Percentiles rank a stretch among this genome's conserved stretches.
Evolutionary conservation across 768 basidiomycete genomes (phyloP).

Genomic region (Coprinopsis sp.): DNA sequence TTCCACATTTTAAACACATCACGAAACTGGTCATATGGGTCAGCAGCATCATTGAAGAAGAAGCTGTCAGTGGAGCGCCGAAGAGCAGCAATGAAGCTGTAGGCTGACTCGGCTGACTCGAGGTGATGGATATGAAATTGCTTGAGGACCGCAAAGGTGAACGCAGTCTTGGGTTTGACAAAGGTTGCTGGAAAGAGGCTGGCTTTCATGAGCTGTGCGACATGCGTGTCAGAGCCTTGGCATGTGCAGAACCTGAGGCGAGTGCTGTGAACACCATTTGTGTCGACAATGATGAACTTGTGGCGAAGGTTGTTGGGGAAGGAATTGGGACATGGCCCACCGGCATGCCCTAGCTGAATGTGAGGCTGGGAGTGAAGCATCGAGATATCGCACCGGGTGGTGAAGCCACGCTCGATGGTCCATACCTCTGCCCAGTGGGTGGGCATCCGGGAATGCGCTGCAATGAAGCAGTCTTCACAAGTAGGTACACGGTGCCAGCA

Average conservation of each 20-base stretch:
- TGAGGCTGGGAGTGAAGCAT: no score
- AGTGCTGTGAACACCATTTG: slow-evolving; percentile 1
- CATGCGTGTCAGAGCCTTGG: background rate
- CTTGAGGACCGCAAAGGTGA: slow-evolving; percentile 11
- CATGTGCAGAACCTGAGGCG: background rate
- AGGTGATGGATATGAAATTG: slow-evolving; percentile 21
- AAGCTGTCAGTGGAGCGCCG: slow-evolving; percentile 17
- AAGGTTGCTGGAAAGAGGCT: slow-evolving; percentile 2
- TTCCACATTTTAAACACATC: slow-evolving; percentile 19
- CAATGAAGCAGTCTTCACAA: no score
- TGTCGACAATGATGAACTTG: slow-evolving; percentile 1
- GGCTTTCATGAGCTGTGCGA: background rate
- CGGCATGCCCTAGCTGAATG: no score
- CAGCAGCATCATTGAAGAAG: slow-evolving; percentile 15
- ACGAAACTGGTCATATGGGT: slow-evolving; percentile 17
- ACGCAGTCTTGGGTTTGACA: background rate
- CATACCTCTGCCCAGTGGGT: no score
- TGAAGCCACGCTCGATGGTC: no score
- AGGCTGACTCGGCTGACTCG: slow-evolving; percentile 20
- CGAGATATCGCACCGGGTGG: no score
- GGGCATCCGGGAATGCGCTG: no score
- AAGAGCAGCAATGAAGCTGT: slow-evolving; percentile 19
- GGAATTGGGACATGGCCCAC: no score
- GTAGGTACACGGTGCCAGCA: no score
- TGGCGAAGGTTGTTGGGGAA: no score